Base-by-base conservation (phyloP, 176 grass and related monocot genomes). In the Zizania latifolia region DNA sequence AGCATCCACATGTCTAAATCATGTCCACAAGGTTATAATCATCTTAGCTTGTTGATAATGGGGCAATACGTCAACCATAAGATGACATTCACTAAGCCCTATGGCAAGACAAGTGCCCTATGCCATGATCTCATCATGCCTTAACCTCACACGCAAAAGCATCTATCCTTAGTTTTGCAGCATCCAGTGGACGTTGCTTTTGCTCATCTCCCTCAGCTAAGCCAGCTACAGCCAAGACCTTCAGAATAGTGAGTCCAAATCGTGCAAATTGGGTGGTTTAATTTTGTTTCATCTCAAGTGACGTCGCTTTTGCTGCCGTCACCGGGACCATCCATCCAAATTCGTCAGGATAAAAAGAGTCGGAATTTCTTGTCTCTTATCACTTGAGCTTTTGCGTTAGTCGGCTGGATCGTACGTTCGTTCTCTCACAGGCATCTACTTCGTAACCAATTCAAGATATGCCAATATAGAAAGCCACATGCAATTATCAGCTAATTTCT, bases 11-110 rank as follows among this genome's bases (percentile, higher is more conserved):
- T 78, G 73, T 66, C 73, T 8, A 48, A 37, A 78, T 51, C 26
- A 51, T 39, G 10, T 59, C 79, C 85, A 87, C 73, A 87, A 73
- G 39, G n/a, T n/a, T n/a, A 6, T 48, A 1, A 50, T 39, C 9
- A 46, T 44, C 28, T 46, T 21, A n/a, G n/a, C 15, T 10, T 10
- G 14, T 37, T 71, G 59, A 40, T 82, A 66, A 66, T 61, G 43
- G 15, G 15, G 46, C 66, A 45, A 27, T 33, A 26, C 32, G 31
- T 73, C 50, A 58, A 43, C 14, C 60, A 78, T 78, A 51, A 43
- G 73, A 65, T 78, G 48, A 60, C 50, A 70, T 78, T 79, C 79
- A 87, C 85, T 78, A 27, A 58, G 79, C 2, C 45, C 58, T 57
- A 58, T 24, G 46, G 37, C 48, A 37, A 21, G 66, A 82, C 84